phyloP scores from a whole-genome alignment of 2,329 filamentous ascomycete species.

The Phaeosphaeriaceae sp. region DNA sequence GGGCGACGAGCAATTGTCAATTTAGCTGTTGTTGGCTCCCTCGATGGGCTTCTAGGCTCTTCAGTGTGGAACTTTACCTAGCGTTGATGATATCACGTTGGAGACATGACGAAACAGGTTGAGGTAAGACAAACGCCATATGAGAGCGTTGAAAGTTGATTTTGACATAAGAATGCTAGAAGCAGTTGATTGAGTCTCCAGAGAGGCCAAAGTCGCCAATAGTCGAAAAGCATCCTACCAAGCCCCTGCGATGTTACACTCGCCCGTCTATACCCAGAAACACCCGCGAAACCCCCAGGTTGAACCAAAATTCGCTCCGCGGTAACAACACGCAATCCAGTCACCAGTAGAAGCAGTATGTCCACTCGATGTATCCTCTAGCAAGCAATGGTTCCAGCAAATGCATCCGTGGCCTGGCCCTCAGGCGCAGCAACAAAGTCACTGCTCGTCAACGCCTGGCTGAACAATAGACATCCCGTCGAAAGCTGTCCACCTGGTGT shows the following conservation, averaged over 20 bases:
- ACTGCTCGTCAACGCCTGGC: constrained; percentile 22
- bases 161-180: not conserved
- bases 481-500: constrained; percentile 35
- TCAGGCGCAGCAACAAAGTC: constrained; percentile 40
- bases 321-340: too few species aligned
- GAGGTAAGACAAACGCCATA: not conserved
- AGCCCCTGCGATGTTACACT: constrained; percentile 16
- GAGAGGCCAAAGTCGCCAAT: not conserved
- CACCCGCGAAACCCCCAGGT: not conserved
- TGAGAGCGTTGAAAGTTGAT: not conserved
- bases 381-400: constrained; percentile 44
- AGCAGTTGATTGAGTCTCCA: not conserved
- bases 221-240: not conserved
- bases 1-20: not conserved
- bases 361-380: constrained; percentile 5
- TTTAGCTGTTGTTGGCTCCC: not conserved
- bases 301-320: not conserved
- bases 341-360: not conserved
- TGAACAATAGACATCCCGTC: constrained; percentile 49
- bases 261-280: constrained; percentile 15
- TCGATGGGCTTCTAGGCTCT: not conserved
- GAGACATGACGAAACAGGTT: not conserved
- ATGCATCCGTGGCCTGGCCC: constrained; percentile 41
- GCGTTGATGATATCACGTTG: not conserved
- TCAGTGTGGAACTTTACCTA: not conserved